Conservation (phyloP, 495 filamentous ascomycete genomes). For the Daldinia vernicosa region DNA sequence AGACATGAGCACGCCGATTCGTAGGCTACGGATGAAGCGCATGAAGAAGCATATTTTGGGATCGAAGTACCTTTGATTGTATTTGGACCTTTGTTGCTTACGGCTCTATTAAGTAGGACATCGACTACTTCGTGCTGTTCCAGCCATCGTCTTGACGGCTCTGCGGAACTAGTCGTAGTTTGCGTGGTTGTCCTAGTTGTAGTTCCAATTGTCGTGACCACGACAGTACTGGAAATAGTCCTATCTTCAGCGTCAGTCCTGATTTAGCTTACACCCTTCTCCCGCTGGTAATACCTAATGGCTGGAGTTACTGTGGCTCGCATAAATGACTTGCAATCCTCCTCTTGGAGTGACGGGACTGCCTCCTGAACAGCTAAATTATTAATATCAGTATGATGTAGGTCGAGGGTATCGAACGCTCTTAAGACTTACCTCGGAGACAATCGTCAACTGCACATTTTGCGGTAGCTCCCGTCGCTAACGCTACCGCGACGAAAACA, state of each 20-base stretch:
- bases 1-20: constrained; percentile 47
- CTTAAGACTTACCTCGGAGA: constrained; percentile 34
- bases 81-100: constrained; percentile 19
- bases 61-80: constrained; percentile 24
- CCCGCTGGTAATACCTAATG: constrained; percentile 24
- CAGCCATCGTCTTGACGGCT: constrained; percentile 14
- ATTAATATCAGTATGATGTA: not conserved
- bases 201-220: constrained; percentile 5
- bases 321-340: constrained; percentile 45
- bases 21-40: constrained; percentile 30
- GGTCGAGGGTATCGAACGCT: not conserved
- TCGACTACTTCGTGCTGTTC: constrained; percentile 17
- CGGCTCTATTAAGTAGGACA: not conserved
- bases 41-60: constrained; percentile 38
- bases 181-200: constrained; percentile 9
- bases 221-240: constrained; percentile 14
- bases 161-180: constrained; percentile 10
- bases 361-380: constrained; percentile 34
- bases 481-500: constrained; percentile 5
- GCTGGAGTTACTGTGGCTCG: constrained; percentile 38
- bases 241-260: not conserved
- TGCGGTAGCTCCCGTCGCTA: constrained; percentile 16
- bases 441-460: constrained; percentile 34
- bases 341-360: constrained; percentile 25
- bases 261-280: not conserved